phyloP scores from a whole-genome alignment of 106 monocot genomes.

The Narthecium ossifragum region DNA sequence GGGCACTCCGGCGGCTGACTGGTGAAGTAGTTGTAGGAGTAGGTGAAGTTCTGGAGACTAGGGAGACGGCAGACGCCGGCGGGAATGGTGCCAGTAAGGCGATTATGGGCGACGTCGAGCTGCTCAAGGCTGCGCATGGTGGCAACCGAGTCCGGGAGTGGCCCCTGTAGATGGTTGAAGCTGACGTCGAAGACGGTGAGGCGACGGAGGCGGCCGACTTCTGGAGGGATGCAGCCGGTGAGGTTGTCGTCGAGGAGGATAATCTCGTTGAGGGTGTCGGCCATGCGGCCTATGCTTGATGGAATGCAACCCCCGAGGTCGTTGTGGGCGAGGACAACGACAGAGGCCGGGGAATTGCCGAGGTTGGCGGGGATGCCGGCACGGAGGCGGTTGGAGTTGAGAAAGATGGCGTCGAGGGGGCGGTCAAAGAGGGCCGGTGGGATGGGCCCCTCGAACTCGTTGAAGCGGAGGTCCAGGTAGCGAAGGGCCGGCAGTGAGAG shows the following conservation, averaged over 20 bases:
- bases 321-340: slow-evolving; percentile 64
- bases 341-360: slow-evolving; percentile 55
- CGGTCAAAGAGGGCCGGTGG: slow-evolving; percentile 44
- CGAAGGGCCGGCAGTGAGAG: slow-evolving; percentile 28
- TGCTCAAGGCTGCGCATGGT: slow-evolving; percentile 34
- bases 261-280: slow-evolving; percentile 44
- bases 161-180: slow-evolving; percentile 36
- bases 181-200: slow-evolving; percentile 62
- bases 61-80: slow-evolving; percentile 30
- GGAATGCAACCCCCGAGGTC: slow-evolving; percentile 54
- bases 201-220: slow-evolving; percentile 37
- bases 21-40: slow-evolving; percentile 58
- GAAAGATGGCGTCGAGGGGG: slow-evolving; percentile 64
- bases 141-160: slow-evolving; percentile 21
- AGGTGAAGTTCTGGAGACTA: slow-evolving; percentile 52
- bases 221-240: slow-evolving; percentile 47
- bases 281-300: slow-evolving; percentile 53
- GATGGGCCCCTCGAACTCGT: slow-evolving; percentile 62
- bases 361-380: slow-evolving; percentile 42
- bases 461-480: slow-evolving; percentile 52
- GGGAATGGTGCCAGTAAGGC: slow-evolving; percentile 31
- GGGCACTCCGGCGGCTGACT: slow-evolving; percentile 23
- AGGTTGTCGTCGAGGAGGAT: slow-evolving; percentile 48
- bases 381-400: slow-evolving; percentile 54
- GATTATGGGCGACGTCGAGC: slow-evolving; percentile 57